Evolutionary conservation across 176 grass and related monocot genomes (phyloP), one percentile per base, ranked within the genome.

Genomic region (Eragrostis nindensis): DNA sequence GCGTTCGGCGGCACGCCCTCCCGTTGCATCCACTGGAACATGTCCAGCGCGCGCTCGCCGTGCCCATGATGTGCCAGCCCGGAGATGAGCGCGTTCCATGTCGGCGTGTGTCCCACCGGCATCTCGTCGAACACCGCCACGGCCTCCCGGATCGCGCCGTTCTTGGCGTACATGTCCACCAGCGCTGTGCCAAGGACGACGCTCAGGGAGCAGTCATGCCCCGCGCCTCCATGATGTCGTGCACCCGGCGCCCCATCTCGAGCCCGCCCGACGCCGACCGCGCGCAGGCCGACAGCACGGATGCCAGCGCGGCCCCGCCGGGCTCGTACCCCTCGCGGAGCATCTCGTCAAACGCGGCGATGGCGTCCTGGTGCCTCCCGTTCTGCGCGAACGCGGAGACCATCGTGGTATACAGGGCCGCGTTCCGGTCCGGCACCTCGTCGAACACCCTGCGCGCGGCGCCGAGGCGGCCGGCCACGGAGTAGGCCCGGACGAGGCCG

Each of bases 101-200:
- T 77, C 6, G 68, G 78, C 0, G 72, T 69, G 49, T 56, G 75
- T 44, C 52, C 66, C n/a, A 82, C 75, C 0, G n/a, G 71, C 80
- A 91, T 91, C n/a, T 29, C 8, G 0, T 84, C 36, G 7, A 94
- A 91, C 82, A 88, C 47, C 5, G 15, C 62, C 7, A 84, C 14
- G 0, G 92, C 89, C 16, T 79, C 72, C 29, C 25, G 3, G 14
- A 94, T 69, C 0, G 80, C 89, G 1, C 83, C 89, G 13, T 85
- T 86, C 80, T 87, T 89, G 1, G 70, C 62, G 46, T 94, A 89
- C 92, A 91, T 89, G 17, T 88, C 86, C 0, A 94, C 74, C 53
- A 91, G 63, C 2, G 89, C 80, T 1, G 89, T 94, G 32, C 86
- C 83, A 21, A 94, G 89, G 65, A 91, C 81, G 74, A 52, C 62